A percentile compares a stretch with the other conserved stretches of the same genome.
phyloP scores from a whole-genome alignment of 768 basidiomycete species.

The Tulasnella sp. region DNA sequence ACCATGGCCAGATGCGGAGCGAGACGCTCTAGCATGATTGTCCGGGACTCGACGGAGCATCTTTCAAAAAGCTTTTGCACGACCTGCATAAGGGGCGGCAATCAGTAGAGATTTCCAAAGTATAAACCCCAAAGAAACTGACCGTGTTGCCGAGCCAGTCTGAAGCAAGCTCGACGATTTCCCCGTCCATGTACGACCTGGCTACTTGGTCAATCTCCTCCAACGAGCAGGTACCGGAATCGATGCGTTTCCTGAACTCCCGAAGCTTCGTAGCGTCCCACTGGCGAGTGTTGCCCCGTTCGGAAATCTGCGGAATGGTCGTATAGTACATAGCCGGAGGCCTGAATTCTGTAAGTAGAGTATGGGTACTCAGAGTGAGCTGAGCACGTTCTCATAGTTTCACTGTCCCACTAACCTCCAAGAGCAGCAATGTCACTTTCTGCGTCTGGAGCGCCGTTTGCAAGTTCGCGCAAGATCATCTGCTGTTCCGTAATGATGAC shows the following conservation, averaged over 20 bases:
- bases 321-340: slow-evolving; percentile 95
- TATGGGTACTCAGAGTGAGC: background rate
- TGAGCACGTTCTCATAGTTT: background rate
- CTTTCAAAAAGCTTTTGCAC: slow-evolving; percentile 96
- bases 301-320: slow-evolving; percentile 81
- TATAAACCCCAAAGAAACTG: slow-evolving; percentile 19
- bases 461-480: slow-evolving; percentile 91
- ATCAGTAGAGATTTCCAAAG: background rate
- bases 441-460: slow-evolving; percentile 60
- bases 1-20: slow-evolving; percentile 92
- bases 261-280: slow-evolving; percentile 92
- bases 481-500: slow-evolving; percentile 85
- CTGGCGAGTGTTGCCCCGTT: slow-evolving; percentile 70
- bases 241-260: slow-evolving; percentile 87
- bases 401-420: slow-evolving; percentile 48
- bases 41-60: slow-evolving; percentile 62
- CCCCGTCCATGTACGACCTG: slow-evolving; percentile 82
- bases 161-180: slow-evolving; percentile 88
- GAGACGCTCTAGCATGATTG: slow-evolving; percentile 89
- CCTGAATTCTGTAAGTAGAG: slow-evolving; percentile 59
- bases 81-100: slow-evolving; percentile 38
- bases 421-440: slow-evolving; percentile 79
- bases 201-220: slow-evolving; percentile 89
- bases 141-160: slow-evolving; percentile 98
- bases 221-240: slow-evolving; percentile 71